Percentiles rank a stretch among this genome's conserved stretches.
Evolutionary conservation across 2,329 filamentous ascomycete species (phyloP).

Genomic region (Colletotrichum lini): DNA sequence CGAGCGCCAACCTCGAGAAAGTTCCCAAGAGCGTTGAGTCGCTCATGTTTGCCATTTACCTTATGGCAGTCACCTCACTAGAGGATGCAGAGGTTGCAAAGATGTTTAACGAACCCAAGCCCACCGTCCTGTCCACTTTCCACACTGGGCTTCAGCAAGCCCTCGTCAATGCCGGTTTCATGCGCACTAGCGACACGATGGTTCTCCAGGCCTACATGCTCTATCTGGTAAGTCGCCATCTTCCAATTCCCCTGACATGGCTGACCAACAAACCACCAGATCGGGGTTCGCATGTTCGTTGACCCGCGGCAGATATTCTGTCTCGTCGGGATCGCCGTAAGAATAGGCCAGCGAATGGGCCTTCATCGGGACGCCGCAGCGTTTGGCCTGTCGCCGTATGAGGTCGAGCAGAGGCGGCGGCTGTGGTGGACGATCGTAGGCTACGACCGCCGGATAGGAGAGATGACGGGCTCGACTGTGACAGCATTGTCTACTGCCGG

Average conservation of each 20-base stretch:
- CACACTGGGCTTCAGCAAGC: slow-evolving; percentile 74
- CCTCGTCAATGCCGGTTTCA: slow-evolving; percentile 76
- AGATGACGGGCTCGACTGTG: slow-evolving; percentile 73
- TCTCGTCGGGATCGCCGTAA: slow-evolving; percentile 75
- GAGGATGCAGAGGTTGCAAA: slow-evolving; percentile 66
- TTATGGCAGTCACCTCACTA: slow-evolving; percentile 71
- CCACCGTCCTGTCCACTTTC: slow-evolving; percentile 65
- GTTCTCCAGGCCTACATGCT: slow-evolving; percentile 78
- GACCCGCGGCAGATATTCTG: slow-evolving; percentile 74
- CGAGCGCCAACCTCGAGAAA: slow-evolving; percentile 67
- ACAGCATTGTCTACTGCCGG: slow-evolving; percentile 68
- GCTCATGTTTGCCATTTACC: slow-evolving; percentile 77
- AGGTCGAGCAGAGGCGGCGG: slow-evolving; percentile 78
- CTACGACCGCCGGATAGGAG: slow-evolving; percentile 78
- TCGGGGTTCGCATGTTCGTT: slow-evolving; percentile 68
- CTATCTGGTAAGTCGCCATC: slow-evolving; percentile 70
- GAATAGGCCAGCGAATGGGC: slow-evolving; percentile 77
- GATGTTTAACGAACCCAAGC: slow-evolving; percentile 68
- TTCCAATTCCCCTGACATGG: background rate
- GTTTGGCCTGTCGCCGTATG: slow-evolving; percentile 67
- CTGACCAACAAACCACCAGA: slow-evolving; percentile 39
- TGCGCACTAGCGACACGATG: slow-evolving; percentile 75
- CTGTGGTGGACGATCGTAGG: slow-evolving; percentile 81
- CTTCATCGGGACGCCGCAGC: slow-evolving; percentile 75
- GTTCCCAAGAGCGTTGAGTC: slow-evolving; percentile 73